Conservation (phyloP, 257 asterid genomes). For the Solanum neorickii region DNA sequence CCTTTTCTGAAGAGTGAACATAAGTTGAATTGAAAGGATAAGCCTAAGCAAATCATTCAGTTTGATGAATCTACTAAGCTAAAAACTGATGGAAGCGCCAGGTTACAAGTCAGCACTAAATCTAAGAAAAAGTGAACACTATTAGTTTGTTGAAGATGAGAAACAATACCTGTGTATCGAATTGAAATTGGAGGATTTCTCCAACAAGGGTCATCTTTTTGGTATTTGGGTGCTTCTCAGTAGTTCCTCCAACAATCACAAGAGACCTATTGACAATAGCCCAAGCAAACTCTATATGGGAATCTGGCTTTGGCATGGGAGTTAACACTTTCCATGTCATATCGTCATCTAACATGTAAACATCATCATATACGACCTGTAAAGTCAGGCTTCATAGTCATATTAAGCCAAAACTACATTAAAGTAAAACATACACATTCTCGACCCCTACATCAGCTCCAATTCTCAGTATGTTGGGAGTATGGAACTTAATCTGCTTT, state of each 20-base stretch:
- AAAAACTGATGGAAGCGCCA: background rate
- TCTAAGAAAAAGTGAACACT: background rate
- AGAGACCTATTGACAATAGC: slow-evolving; percentile 55
- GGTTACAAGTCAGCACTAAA: background rate
- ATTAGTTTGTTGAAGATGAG: background rate
- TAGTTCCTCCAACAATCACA: slow-evolving; percentile 83
- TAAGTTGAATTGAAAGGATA: background rate
- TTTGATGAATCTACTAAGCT: background rate
- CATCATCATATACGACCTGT: slow-evolving; percentile 80
- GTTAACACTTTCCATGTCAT: slow-evolving; percentile 85
- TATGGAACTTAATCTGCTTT: background rate
- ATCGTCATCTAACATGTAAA: slow-evolving; percentile 77
- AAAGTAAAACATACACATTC: background rate
- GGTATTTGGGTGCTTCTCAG: slow-evolving; percentile 85
- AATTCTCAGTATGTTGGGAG: background rate
- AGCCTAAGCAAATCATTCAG: background rate
- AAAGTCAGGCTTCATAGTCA: slow-evolving; percentile 8
- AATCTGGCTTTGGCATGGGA: slow-evolving; percentile 91
- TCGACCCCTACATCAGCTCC: background rate
- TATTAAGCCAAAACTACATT: background rate
- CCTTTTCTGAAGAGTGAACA: background rate
- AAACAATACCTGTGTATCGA: slow-evolving; percentile 48
- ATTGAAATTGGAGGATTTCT: slow-evolving; percentile 62
- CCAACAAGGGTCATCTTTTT: slow-evolving; percentile 85
- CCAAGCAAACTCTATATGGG: slow-evolving; percentile 97